Conservation (phyloP, 768 basidiomycete species). For the Lentinula lateritia region DNA sequence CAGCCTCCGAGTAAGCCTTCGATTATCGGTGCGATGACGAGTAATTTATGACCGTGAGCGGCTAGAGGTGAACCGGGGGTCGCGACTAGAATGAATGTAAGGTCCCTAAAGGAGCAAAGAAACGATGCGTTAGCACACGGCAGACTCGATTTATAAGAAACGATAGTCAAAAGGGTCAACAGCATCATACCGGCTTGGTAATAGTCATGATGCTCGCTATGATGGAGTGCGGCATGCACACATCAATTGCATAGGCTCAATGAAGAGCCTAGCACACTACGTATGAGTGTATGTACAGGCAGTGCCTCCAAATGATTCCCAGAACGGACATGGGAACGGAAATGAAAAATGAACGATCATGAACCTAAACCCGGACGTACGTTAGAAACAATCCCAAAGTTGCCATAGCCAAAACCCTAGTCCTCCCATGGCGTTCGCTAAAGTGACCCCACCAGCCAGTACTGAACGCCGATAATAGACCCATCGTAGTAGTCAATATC, state of each 20-base stretch:
- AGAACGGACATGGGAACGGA: no score
- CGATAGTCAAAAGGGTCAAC: background rate
- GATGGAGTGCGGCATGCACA: background rate
- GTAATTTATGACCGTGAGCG: conserved; percentile 66
- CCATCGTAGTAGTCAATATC: conserved; percentile 74
- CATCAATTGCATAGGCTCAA: background rate
- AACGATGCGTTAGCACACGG: conserved; percentile 1
- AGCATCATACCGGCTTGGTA: background rate
- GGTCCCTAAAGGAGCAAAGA: conserved; percentile 46
- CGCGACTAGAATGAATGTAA: conserved; percentile 80
- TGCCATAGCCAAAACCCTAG: conserved; percentile 65
- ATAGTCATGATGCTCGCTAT: background rate
- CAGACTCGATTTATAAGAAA: background rate
- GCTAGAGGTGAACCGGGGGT: conserved; percentile 57
- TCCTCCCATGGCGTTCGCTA: conserved; percentile 75
- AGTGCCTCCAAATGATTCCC: background rate
- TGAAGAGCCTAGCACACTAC: background rate
- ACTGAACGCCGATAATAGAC: conserved; percentile 75
- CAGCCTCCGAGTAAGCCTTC: conserved; percentile 85
- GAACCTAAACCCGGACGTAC: conserved; percentile 14
- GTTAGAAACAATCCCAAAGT: conserved; percentile 52
- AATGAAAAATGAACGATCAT: no score
- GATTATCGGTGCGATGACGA: conserved; percentile 73
- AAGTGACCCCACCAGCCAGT: conserved; percentile 89
- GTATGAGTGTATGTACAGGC: background rate